phyloP scores from a whole-genome alignment of 2,329 filamentous ascomycete species.

The Fusarium paranaense region DNA sequence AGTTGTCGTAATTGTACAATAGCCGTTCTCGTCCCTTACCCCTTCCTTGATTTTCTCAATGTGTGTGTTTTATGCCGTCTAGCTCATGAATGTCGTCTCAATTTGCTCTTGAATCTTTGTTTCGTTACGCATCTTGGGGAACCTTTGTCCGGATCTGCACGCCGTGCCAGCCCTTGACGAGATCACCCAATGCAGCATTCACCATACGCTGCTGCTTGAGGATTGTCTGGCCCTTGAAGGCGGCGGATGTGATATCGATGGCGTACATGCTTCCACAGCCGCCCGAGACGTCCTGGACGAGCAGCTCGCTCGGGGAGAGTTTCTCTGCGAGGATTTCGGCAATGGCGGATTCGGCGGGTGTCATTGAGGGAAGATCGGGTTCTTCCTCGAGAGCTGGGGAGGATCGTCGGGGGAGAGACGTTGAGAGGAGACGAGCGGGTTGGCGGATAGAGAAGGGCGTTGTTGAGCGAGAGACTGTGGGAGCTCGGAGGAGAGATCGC shows the following conservation, averaged over 20 bases:
- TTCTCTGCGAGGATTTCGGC: slow-evolving; percentile 65
- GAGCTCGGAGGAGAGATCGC: slow-evolving; percentile 20
- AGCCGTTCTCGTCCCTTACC: not conserved
- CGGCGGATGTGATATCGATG: slow-evolving; percentile 78
- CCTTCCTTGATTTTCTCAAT: not conserved
- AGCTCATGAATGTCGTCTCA: not conserved
- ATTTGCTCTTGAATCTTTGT: not conserved
- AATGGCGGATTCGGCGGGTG: slow-evolving; percentile 68
- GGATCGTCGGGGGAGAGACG: slow-evolving; percentile 13
- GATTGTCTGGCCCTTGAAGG: slow-evolving; percentile 77
- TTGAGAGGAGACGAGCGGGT: slow-evolving; percentile 22
- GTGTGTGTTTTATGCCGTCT: not conserved
- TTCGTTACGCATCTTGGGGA: slow-evolving; percentile 37
- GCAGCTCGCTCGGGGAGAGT: slow-evolving; percentile 63
- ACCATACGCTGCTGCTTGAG: slow-evolving; percentile 88
- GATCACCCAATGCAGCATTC: slow-evolving; percentile 77
- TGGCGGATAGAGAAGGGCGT: slow-evolving; percentile 12
- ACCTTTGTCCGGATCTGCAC: slow-evolving; percentile 81
- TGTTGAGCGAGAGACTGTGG: slow-evolving; percentile 5
- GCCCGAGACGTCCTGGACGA: slow-evolving; percentile 84
- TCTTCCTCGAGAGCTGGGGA: slow-evolving; percentile 22
- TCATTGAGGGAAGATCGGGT: slow-evolving; percentile 47
- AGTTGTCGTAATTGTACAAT: not conserved
- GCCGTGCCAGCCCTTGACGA: slow-evolving; percentile 86
- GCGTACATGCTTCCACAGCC: slow-evolving; percentile 91